These are phyloP conservation scores for Testicularia cyperi DNA, from an alignment of 1,284 basidiomycete genomes.

Conservation along the genomic window DNA sequence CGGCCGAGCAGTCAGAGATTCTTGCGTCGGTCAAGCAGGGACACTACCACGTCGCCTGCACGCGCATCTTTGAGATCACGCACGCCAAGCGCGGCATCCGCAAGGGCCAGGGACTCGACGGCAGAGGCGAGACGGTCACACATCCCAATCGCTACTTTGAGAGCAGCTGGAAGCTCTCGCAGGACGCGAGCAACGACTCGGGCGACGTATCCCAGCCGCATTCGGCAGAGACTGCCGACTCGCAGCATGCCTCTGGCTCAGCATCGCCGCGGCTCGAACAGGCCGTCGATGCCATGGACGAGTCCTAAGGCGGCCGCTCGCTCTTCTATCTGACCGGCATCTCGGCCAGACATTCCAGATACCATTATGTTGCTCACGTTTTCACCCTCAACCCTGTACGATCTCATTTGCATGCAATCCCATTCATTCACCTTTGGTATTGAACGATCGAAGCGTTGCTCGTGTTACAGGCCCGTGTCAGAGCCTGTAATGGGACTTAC, in stretches of 20 bases:
- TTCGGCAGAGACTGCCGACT: too few relatives aligned
- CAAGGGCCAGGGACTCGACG: constrained; percentile 81
- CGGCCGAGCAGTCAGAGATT: constrained; percentile 82
- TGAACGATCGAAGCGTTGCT: too few relatives aligned
- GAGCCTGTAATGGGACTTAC: too few relatives aligned
- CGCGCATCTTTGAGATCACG: constrained; percentile 92
- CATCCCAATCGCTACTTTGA: constrained; percentile 85
- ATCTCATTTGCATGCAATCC: too few relatives aligned
- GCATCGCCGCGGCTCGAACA: too few relatives aligned
- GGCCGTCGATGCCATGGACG: constrained; percentile 21
- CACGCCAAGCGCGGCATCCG: constrained; percentile 72
- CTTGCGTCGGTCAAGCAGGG: constrained; percentile 75
- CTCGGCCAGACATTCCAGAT: neutral
- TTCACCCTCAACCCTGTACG: too few relatives aligned
- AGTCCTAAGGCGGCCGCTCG: constrained; percentile 3
- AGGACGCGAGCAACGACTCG: constrained; percentile 4
- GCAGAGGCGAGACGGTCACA: constrained; percentile 81
- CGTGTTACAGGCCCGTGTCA: too few relatives aligned
- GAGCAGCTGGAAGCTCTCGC: constrained; percentile 59
- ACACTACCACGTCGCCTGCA: constrained; percentile 95
- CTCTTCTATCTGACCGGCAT: neutral
- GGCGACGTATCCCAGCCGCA: too few relatives aligned
- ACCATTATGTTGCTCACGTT: too few relatives aligned
- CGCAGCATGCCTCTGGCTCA: too few relatives aligned
- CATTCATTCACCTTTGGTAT: too few relatives aligned